phyloP scores from a whole-genome alignment of 116 monocot species.

The Zostera marina region DNA sequence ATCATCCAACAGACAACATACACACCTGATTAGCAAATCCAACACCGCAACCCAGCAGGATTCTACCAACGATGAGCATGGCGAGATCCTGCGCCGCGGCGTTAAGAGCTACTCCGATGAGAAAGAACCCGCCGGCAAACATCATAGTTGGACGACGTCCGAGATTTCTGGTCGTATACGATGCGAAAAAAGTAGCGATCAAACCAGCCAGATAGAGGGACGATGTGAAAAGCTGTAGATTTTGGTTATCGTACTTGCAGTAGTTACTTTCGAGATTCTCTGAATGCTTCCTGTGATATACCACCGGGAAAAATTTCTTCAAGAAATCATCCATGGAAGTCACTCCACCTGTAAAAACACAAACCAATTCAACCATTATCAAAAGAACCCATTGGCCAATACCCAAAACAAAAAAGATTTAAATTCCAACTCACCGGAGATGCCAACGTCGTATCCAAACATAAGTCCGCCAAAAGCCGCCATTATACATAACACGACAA shows the following conservation, averaged over 20 bases:
- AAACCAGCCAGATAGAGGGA: conserved; percentile 81
- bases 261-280: conserved; percentile 61
- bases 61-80: conserved; percentile 82
- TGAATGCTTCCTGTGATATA: conserved; percentile 25
- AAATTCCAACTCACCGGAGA: conserved; percentile 35
- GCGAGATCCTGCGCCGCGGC: conserved; percentile 9
- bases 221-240: conserved; percentile 78
- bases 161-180: conserved; percentile 68
- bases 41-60: conserved; percentile 82
- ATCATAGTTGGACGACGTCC: conserved; percentile 79
- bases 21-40: conserved; percentile 82
- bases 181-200: conserved; percentile 74
- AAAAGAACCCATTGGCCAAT: not conserved
- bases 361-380: not conserved
- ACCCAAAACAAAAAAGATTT: not conserved
- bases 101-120: conserved; percentile 30
- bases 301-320: conserved; percentile 55
- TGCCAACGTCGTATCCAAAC: conserved; percentile 86
- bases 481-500: conserved; percentile 73
- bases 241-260: conserved; percentile 97
- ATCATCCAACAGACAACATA: not conserved
- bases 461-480: conserved; percentile 84
- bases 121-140: conserved; percentile 70
- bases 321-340: conserved; percentile 79
- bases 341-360: conserved; percentile 50